Percentiles rank a stretch among this genome's conserved stretches.
Conservation (phyloP, 352 stramenopile genomes). For the Phytophthora hibernalis region DNA sequence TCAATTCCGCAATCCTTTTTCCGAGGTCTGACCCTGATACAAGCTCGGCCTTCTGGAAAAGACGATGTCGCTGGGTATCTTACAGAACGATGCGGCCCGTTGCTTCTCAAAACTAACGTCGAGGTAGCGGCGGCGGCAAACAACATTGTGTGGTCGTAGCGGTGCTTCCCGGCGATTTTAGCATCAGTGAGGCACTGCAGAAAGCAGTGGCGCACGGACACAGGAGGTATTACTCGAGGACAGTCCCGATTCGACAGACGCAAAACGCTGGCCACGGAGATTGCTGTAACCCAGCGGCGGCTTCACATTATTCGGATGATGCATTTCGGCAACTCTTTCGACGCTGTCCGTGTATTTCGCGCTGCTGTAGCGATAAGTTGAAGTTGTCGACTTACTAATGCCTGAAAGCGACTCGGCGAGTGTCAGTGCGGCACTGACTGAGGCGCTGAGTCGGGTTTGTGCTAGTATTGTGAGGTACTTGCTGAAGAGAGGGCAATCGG, state of each 20-base stretch:
- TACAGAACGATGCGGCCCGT: background rate
- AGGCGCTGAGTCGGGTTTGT: background rate
- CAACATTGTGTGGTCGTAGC: background rate
- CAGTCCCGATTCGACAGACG: background rate
- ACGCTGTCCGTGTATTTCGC: background rate
- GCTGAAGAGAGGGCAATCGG: background rate
- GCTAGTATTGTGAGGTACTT: background rate
- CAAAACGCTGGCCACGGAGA: background rate
- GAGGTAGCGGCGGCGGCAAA: background rate
- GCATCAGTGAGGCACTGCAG: background rate
- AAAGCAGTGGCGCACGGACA: background rate
- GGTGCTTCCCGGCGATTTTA: background rate
- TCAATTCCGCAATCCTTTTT: too few species aligned
- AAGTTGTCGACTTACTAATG: background rate
- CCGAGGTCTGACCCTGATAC: too few species aligned
- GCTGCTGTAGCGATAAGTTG: background rate
- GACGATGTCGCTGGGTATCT: background rate
- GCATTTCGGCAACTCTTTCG: background rate
- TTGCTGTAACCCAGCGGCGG: background rate
- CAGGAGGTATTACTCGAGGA: background rate
- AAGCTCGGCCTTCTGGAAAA: background rate
- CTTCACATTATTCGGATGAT: background rate
- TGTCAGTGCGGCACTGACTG: background rate
- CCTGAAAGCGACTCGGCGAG: background rate
- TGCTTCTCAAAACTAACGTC: background rate